Percentiles rank a stretch among this genome's conserved stretches.
Evolutionary conservation across 208 protist genomes (phyloP).

Genomic region (Acanthamoeba healyi): DNA sequence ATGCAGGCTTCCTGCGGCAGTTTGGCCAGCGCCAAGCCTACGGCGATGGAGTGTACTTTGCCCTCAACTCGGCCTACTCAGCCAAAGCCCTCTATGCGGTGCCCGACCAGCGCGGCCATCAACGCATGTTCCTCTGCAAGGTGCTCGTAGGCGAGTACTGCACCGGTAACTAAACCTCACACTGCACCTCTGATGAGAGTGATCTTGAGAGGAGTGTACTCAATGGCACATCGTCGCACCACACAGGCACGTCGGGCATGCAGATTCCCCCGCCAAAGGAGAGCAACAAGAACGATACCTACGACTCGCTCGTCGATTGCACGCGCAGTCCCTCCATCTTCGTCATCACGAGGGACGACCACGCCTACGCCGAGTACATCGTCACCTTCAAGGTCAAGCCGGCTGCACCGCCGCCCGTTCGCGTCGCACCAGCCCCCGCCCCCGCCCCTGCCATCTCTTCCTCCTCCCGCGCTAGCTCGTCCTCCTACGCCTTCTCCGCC

Average conservation of each 20-base stretch:
- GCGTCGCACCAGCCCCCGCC: background rate
- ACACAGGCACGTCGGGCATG: background rate
- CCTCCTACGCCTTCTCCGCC: no score
- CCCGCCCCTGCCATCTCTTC: no score
- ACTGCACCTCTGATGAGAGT: background rate
- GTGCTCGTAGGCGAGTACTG: slow-evolving; percentile 1
- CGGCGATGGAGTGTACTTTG: slow-evolving; percentile 26
- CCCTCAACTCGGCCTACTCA: background rate
- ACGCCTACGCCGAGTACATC: background rate
- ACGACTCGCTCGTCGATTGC: slow-evolving; percentile 4
- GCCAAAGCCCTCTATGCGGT: background rate
- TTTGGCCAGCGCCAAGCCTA: slow-evolving; percentile 29
- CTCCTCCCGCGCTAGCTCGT: no score
- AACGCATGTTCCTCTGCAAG: slow-evolving; percentile 13
- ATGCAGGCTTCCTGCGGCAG: background rate
- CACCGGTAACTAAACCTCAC: background rate
- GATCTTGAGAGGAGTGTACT: no score
- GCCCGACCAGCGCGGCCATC: background rate
- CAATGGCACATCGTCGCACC: no score
- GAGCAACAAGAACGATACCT: slow-evolving; percentile 6
- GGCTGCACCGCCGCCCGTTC: background rate
- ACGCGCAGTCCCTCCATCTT: background rate
- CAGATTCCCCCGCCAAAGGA: slow-evolving; percentile 10
- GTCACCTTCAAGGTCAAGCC: background rate
- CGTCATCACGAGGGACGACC: background rate